Conservation (phyloP, 495 filamentous ascomycete species). For the Xylaria castorea region DNA sequence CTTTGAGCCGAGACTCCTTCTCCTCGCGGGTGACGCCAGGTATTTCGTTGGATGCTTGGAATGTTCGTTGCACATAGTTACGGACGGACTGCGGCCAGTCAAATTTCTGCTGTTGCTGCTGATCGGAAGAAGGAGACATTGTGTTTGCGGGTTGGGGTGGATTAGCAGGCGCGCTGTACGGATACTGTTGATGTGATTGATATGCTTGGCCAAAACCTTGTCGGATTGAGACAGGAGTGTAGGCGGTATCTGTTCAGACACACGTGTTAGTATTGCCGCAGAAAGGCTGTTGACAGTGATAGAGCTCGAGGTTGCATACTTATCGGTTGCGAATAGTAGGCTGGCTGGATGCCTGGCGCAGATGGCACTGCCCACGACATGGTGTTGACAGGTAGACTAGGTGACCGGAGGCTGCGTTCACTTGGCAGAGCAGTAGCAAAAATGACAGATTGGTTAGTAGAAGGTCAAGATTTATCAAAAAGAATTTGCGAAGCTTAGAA, state of each 20-base stretch:
- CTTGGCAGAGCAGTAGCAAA: conserved; percentile 3
- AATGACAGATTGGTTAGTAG: conserved; percentile 29
- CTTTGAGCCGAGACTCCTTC: conserved; percentile 83
- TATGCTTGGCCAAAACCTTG: conserved; percentile 52
- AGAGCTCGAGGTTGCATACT: conserved; percentile 33
- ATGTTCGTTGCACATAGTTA: conserved; percentile 82
- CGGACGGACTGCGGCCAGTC: conserved; percentile 80
- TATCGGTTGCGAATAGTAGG: conserved; percentile 42
- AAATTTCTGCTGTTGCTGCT: conserved; percentile 62
- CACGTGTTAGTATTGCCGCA: conserved; percentile 37
- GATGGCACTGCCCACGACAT: conserved; percentile 47
- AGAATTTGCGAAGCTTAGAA: too few relatives aligned
- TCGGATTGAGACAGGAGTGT: conserved; percentile 58
- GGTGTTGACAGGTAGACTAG: conserved; percentile 11
- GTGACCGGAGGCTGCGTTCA: background rate
- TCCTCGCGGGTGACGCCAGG: conserved; percentile 68
- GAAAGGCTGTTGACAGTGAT: background rate
- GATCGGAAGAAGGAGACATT: conserved; percentile 32
- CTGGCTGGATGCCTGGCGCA: conserved; percentile 40
- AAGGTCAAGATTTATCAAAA: conserved; percentile 9
- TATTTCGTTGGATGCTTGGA: conserved; percentile 72
- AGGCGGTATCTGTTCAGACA: conserved; percentile 49
- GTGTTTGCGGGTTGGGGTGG: conserved; percentile 36
- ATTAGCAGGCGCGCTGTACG: conserved; percentile 40
- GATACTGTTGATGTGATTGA: conserved; percentile 41